phyloP scores from a whole-genome alignment of 148 eudicot genomes.

The Chenopodium quinoa region DNA sequence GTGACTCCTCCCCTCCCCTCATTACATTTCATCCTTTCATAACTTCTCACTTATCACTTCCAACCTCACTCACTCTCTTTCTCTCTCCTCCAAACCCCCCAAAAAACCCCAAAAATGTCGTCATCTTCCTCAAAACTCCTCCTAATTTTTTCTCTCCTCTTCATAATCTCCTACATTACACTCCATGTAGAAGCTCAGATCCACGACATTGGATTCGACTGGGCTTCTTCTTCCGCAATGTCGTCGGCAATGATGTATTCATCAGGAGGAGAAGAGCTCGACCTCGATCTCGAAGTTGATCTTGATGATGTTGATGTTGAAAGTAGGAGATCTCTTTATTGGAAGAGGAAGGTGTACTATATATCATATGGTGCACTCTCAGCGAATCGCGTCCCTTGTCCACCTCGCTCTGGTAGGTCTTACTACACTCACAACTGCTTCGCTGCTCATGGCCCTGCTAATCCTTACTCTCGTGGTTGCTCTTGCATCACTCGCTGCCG shows the following conservation, averaged over 20 bases:
- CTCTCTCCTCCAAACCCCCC: neutral
- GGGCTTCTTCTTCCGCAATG: neutral
- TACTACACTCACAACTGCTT: constrained; percentile 76
- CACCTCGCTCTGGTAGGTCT: constrained; percentile 81
- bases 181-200: constrained; percentile 20
- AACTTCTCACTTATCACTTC: neutral
- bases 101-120: constrained; percentile 13
- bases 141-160: neutral
- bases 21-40: neutral
- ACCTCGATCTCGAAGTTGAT: neutral
- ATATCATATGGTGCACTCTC: constrained; percentile 78
- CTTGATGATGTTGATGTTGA: neutral
- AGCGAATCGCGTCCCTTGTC: constrained; percentile 73
- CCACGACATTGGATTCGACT: constrained; percentile 11
- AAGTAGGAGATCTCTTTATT: constrained; percentile 48
- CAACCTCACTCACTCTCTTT: neutral
- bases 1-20: constrained; percentile 4
- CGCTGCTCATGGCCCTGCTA: constrained; percentile 48
- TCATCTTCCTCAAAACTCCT: neutral
- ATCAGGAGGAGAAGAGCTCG: neutral
- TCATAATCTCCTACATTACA: constrained; percentile 6
- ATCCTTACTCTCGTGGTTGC: constrained; percentile 77
- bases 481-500: constrained; percentile 76
- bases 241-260: neutral
- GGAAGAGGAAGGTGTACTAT: constrained; percentile 47